Percentiles rank a stretch among this genome's conserved stretches.
phyloP scores from a whole-genome alignment of 805 yeast genomes.

The Saccharomycopsis javanensis region DNA sequence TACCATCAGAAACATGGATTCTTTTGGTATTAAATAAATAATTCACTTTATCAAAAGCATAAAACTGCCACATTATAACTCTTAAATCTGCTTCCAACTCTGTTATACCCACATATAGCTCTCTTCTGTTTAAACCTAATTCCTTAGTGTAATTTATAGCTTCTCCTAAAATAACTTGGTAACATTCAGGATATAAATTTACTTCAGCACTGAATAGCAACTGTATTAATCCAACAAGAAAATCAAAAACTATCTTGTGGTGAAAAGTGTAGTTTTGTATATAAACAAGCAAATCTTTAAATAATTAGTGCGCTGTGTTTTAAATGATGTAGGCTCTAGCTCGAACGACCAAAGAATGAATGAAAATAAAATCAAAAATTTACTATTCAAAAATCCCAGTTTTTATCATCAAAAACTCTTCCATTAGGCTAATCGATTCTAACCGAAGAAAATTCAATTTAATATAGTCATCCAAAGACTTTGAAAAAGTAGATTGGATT shows the following conservation, averaged over 20 bases:
- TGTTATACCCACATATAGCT: conserved; percentile 4
- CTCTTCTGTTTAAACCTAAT: conserved; percentile 6
- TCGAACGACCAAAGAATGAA: conserved; percentile 1
- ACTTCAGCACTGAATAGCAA: background rate
- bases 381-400: background rate
- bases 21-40: conserved; percentile 1
- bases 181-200: conserved; percentile 1
- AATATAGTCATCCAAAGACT: background rate
- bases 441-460: conserved; percentile 1
- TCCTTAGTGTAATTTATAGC: background rate
- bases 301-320: background rate
- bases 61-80: conserved; percentile 4
- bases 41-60: background rate
- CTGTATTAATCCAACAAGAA: conserved; percentile 1
- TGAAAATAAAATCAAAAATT: conserved; percentile 4
- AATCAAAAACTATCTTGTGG: conserved; percentile 1
- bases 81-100: conserved; percentile 5
- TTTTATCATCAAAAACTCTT: background rate
- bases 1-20: background rate
- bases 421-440: background rate
- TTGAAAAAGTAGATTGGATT: background rate
- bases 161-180: background rate
- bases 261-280: background rate
- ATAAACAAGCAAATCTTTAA: conserved; percentile 3
- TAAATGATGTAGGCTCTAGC: background rate